These are phyloP conservation scores for Wickerhamiella slavikovae DNA, from an alignment of 805 yeast species.

Conservation along the genomic window DNA sequence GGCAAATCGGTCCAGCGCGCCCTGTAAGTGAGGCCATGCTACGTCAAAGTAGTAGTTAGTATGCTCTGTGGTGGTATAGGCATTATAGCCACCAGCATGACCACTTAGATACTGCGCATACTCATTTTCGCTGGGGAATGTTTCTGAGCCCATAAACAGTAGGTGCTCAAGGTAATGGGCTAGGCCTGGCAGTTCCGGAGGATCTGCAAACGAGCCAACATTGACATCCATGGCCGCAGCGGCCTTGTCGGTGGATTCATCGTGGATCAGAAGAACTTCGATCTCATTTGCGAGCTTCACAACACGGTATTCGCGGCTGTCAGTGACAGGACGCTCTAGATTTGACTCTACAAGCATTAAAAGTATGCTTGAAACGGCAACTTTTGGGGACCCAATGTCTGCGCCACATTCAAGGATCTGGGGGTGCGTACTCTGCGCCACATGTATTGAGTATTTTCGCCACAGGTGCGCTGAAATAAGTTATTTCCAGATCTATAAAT, in stretches of 20 bases:
- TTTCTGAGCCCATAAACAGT: conserved; percentile 61
- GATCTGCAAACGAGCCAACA: conserved; percentile 68
- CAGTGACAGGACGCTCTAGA: conserved; percentile 28
- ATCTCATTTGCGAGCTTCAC: conserved; percentile 54
- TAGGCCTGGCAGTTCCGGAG: conserved; percentile 46
- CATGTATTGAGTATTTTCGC: too few species aligned
- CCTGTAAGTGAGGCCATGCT: conserved; percentile 50
- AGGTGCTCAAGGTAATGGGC: conserved; percentile 85
- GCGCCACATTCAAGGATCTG: too few species aligned
- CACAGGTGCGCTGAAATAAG: too few species aligned
- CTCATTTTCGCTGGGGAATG: conserved; percentile 57
- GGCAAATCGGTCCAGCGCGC: conserved; percentile 80
- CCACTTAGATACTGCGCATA: conserved; percentile 54
- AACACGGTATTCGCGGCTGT: conserved; percentile 56
- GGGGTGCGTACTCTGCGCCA: too few species aligned
- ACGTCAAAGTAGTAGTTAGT: conserved; percentile 86
- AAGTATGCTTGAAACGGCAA: too few species aligned
- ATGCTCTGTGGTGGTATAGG: conserved; percentile 73
- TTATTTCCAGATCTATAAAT: too few species aligned
- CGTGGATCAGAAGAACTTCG: conserved; percentile 48
- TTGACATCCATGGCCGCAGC: conserved; percentile 58
- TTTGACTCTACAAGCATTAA: conserved; percentile 3
- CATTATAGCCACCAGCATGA: conserved; percentile 80
- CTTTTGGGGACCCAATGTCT: too few species aligned
- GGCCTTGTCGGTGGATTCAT: conserved; percentile 41